Percentiles rank a stretch among this genome's conserved stretches.
These are phyloP conservation scores for Panicum hallii DNA, from an alignment of 202 grass and related monocot genomes.

Conservation along the genomic window DNA sequence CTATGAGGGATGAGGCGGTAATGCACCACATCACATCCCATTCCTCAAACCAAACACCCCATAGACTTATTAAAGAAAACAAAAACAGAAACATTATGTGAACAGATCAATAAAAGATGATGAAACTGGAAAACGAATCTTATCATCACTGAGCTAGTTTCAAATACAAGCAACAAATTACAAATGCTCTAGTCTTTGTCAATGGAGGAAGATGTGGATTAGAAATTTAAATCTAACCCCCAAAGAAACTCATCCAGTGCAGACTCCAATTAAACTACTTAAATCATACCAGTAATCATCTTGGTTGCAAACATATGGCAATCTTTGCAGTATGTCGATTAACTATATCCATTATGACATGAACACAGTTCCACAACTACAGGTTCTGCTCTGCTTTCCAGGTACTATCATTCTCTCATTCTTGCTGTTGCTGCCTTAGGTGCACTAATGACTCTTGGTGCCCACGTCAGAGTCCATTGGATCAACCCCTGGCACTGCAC, in stretches of 20 bases:
- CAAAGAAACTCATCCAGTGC: slow-evolving; percentile 22
- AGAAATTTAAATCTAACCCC: slow-evolving; percentile 18
- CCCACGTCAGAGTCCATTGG: neutral
- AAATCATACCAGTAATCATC: slow-evolving; percentile 17
- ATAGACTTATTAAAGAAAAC: neutral
- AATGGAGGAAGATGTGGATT: neutral
- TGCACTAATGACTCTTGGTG: slow-evolving; percentile 1
- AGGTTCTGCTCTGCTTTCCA: slow-evolving; percentile 15
- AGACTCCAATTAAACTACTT: slow-evolving; percentile 7
- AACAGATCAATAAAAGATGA: slow-evolving; percentile 20
- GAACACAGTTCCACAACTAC: neutral
- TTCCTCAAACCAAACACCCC: slow-evolving; percentile 9
- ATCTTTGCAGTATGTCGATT: neutral
- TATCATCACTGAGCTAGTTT: slow-evolving; percentile 14
- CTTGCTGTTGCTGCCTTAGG: neutral
- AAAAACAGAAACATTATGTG: neutral
- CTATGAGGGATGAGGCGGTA: neutral
- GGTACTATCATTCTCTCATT: neutral
- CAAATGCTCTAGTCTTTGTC: neutral
- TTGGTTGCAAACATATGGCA: slow-evolving; percentile 20
- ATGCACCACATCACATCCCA: neutral
- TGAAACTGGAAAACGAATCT: slow-evolving; percentile 18
- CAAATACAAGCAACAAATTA: neutral
- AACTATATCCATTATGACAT: neutral
- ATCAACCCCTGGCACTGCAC: neutral